phyloP scores from a whole-genome alignment of 257 asterid genomes.

The Solanum appendiculatum region DNA sequence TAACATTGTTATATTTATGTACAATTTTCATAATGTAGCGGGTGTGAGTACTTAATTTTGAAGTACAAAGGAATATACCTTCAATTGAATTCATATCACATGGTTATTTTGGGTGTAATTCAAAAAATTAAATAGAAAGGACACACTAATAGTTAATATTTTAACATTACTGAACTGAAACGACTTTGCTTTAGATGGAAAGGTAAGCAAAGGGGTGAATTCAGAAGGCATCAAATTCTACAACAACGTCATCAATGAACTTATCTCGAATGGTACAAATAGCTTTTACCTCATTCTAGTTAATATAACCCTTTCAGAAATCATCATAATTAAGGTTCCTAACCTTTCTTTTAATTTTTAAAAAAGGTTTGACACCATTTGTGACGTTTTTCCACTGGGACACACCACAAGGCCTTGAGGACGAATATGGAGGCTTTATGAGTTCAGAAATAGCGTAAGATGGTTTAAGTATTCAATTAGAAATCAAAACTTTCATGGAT shows the following conservation, averaged over 20 bases:
- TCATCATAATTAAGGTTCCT: background rate
- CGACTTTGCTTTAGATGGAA: slow-evolving; percentile 14
- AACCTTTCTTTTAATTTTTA: background rate
- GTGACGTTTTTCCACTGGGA: slow-evolving; percentile 15
- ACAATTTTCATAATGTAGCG: background rate
- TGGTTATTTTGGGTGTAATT: background rate
- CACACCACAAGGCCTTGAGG: slow-evolving; percentile 15
- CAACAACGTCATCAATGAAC: slow-evolving; percentile 22
- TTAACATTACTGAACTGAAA: background rate
- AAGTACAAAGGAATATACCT: background rate
- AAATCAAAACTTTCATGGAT: background rate
- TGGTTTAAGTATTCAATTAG: background rate
- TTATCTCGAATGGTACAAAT: slow-evolving; percentile 7
- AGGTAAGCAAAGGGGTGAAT: slow-evolving; percentile 20
- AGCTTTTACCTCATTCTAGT: background rate
- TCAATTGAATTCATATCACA: background rate
- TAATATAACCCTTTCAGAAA: background rate
- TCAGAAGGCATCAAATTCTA: slow-evolving; percentile 18
- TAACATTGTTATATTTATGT: too few relatives aligned
- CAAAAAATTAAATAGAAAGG: background rate
- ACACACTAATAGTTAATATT: background rate
- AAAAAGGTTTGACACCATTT: slow-evolving; percentile 7
- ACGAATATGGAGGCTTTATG: slow-evolving; percentile 16
- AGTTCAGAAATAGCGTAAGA: slow-evolving; percentile 11
- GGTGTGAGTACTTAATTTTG: background rate